Percentiles rank a stretch among this genome's conserved stretches.
phyloP scores from a whole-genome alignment of 1,284 basidiomycete species.

The Ceratobasidium sp. region DNA sequence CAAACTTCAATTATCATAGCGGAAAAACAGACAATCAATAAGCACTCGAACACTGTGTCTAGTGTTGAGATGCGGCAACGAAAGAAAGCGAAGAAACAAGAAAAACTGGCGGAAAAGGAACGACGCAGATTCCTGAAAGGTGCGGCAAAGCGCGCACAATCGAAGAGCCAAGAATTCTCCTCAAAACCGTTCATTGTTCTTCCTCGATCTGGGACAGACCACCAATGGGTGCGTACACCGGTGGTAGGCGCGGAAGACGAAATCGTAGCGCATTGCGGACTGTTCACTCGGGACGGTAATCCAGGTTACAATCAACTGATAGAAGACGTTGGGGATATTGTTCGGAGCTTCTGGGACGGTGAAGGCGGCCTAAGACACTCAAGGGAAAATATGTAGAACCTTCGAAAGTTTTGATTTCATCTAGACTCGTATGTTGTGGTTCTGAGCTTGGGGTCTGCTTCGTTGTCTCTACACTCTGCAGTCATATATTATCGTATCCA shows the following conservation, averaged over 20 bases:
- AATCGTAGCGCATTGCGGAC: constrained; percentile 60
- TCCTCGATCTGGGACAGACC: constrained; percentile 45
- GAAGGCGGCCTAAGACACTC: neutral
- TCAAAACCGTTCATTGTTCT: constrained; percentile 59
- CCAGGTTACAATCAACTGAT: constrained; percentile 58
- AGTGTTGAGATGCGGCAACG: too few relatives aligned
- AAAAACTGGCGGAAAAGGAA: constrained; percentile 27
- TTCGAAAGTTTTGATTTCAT: too few relatives aligned
- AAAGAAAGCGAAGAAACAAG: constrained; percentile 43
- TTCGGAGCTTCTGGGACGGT: constrained; percentile 42
- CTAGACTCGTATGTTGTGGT: too few relatives aligned
- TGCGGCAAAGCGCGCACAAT: neutral
- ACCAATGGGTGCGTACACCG: constrained; percentile 56
- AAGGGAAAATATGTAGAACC: too few relatives aligned
- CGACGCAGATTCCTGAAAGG: constrained; percentile 8
- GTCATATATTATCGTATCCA: too few relatives aligned
- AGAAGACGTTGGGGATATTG: constrained; percentile 53
- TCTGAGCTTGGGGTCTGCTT: too few relatives aligned
- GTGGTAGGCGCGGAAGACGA: constrained; percentile 60
- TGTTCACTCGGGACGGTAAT: constrained; percentile 60
- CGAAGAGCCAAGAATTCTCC: neutral
- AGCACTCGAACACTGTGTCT: too few relatives aligned
- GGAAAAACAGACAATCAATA: too few relatives aligned
- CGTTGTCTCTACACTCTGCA: too few relatives aligned
- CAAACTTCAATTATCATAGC: too few relatives aligned